Evolutionary conservation across 495 filamentous ascomycete species (phyloP), one percentile per base, ranked within the genome.

Genomic region (Penicillium paradoxum): DNA sequence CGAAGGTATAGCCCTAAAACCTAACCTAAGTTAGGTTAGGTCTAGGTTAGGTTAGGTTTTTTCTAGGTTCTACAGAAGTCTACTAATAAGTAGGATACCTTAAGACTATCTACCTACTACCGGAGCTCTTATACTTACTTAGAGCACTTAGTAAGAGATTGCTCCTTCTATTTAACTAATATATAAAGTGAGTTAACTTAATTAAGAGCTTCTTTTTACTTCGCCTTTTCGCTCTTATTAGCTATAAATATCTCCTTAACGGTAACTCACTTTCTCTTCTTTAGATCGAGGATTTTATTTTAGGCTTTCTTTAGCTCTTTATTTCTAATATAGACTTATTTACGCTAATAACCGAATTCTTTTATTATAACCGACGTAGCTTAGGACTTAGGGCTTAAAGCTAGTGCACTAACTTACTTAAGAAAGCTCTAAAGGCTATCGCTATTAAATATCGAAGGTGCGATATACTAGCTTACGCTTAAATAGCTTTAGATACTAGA

Each of bases 221-320:
- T 46, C 10, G 15, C 25, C 45, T 44, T 57, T 51, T 57, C 58
- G 45, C 33, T 57, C 32, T 57, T 32, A 6, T 53, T 57, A 1
- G 41, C 25, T 24, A 27, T 32, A 29, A 41, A 47, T 29, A 57
- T 45, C 22, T 53, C 48, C 34, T 45, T 11, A 34, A 45, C 17
- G 15, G 55, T 10, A 6, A 45, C 52, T 22, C 18, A 3, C 14
- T 49, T 49, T 36, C 32, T 49, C 11, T 41, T 19, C 39, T 41
- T 41, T 14, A 21, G 19, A 25, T 41, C 9, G 21, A 41, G 21
- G 9, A 41, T 14, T n/a, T 41, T 2, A 25, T 41, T 25, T 41
- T 21, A 11, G 19, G 21, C 39, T 41, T 41, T 41, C 39, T 13
- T 41, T 6, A 41, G 39, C 39, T 41, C 39, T 25, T 13, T 11